Evolutionary conservation across 2,329 filamentous ascomycete species (phyloP).

Genomic region (Ceratocystis cubensis): DNA sequence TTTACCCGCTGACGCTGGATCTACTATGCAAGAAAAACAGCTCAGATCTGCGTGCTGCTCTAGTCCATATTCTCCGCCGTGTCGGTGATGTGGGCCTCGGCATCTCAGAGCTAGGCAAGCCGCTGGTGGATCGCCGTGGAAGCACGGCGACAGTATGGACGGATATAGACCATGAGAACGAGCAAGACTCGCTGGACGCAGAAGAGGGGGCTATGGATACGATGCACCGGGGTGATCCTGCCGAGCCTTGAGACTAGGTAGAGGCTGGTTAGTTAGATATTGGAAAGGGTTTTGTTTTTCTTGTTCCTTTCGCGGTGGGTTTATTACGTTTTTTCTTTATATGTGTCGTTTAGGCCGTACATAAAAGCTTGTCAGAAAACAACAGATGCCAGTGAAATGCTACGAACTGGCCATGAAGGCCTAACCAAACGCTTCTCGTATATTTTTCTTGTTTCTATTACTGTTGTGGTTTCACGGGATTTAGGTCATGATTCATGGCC

Average conservation of each 20-base stretch:
- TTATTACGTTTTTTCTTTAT: background rate
- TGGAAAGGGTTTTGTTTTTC: background rate
- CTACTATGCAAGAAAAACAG: slow-evolving; percentile 72
- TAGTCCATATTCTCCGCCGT: slow-evolving; percentile 65
- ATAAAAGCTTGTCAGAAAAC: slow-evolving; percentile 4
- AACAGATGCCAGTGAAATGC: background rate
- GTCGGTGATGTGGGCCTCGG: slow-evolving; percentile 67
- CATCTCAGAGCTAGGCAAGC: slow-evolving; percentile 34
- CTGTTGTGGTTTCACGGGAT: no score
- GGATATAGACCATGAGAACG: slow-evolving; percentile 23
- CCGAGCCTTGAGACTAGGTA: background rate
- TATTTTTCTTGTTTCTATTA: no score
- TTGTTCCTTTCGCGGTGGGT: background rate
- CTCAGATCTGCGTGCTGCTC: slow-evolving; percentile 60
- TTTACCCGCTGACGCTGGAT: slow-evolving; percentile 78
- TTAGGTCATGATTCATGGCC: no score
- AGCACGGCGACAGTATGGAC: slow-evolving; percentile 23
- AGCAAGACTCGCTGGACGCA: slow-evolving; percentile 15
- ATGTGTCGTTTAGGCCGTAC: background rate
- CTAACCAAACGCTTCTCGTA: background rate
- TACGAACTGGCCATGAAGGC: background rate
- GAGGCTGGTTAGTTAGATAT: background rate
- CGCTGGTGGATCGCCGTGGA: slow-evolving; percentile 30
- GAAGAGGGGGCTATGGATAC: slow-evolving; percentile 27
- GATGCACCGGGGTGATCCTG: slow-evolving; percentile 22